Evolutionary conservation across 345 rosid species (phyloP), one percentile per base, ranked within the genome.

Genomic region (Draba incana): DNA sequence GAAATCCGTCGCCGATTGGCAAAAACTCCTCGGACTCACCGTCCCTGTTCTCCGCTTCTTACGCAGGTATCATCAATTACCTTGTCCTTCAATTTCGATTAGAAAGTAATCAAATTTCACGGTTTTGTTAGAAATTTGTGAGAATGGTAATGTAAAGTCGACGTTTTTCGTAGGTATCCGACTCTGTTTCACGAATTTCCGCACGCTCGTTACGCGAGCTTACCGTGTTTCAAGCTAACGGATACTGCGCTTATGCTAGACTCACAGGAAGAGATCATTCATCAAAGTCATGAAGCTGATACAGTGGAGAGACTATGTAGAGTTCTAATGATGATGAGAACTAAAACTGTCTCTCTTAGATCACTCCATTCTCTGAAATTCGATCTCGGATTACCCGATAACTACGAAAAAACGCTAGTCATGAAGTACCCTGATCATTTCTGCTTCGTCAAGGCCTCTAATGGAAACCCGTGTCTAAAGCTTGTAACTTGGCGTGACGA

Each of bases 141-240:
- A 53, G 49, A 67, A 41, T 25, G 48, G 15, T 59, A 25, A 37
- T 50, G 56, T 25, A 73, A 64, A 8, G 38, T 45, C 4, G 37
- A 13, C 35, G 27, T 63, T 68, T 49, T 78, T 48, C 50, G 20
- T 20, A 93, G 98, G 89, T 90, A 90, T 66, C 96, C 96, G 23
- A 90, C 98, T 50, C 92, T 90, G 50, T 93, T 90, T 75, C 81
- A 82, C 10, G 97, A 94, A 54, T 94, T 94, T 46, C 97, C 97
- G 0, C 99, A 91, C 51, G 75, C 84, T 38, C 92, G 88, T 4
- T 94, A 86, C 55, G 81, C 84, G 3, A 88, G 83, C 82, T 80
- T 94, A 60, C 97, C 97, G 15, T 94, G 99, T 79, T 91, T 94
- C 56, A 83, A 80, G 57, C 79, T 89, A 65, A 94, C 97, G 4